phyloP scores from a whole-genome alignment of 2,329 filamentous ascomycete genomes.

The Colletotrichum sansevieriae region DNA sequence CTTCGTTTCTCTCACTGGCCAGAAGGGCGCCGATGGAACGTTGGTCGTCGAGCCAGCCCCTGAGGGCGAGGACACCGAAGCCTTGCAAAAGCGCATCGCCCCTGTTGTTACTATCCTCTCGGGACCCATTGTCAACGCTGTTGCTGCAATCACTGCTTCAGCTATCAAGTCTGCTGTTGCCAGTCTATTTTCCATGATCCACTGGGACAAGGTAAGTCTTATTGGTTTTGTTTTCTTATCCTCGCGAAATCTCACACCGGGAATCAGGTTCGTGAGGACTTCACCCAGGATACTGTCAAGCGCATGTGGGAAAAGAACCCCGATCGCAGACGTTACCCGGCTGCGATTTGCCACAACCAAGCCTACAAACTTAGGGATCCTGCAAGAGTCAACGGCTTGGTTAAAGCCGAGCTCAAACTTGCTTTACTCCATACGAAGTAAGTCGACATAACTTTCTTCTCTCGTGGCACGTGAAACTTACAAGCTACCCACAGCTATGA shows the following conservation, averaged over 20 bases:
- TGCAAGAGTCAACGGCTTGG: constrained; percentile 20
- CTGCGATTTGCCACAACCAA: constrained; percentile 43
- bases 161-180: constrained; percentile 25
- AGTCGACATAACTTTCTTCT: background rate
- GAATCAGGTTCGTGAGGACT: constrained; percentile 39
- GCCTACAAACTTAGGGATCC: constrained; percentile 38
- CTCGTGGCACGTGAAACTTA: background rate
- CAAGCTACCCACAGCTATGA: constrained; percentile 16
- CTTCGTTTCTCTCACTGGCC: constrained; percentile 21
- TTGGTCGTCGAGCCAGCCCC: constrained; percentile 30
- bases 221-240: background rate
- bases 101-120: constrained; percentile 44
- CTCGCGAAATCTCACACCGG: background rate
- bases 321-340: constrained; percentile 33
- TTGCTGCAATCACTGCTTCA: constrained; percentile 24
- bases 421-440: constrained; percentile 42
- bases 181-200: constrained; percentile 26
- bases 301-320: constrained; percentile 43
- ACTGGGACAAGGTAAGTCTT: constrained; percentile 25
- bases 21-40: constrained; percentile 25
- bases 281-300: constrained; percentile 41
- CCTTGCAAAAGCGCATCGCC: constrained; percentile 27
- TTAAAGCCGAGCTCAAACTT: constrained; percentile 34
- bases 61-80: constrained; percentile 20
- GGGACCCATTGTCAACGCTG: constrained; percentile 12